These are phyloP conservation scores for Rhizophagus sp. DNA, from an alignment of 192 early-diverging fungal genomes.

Conservation along the genomic window DNA sequence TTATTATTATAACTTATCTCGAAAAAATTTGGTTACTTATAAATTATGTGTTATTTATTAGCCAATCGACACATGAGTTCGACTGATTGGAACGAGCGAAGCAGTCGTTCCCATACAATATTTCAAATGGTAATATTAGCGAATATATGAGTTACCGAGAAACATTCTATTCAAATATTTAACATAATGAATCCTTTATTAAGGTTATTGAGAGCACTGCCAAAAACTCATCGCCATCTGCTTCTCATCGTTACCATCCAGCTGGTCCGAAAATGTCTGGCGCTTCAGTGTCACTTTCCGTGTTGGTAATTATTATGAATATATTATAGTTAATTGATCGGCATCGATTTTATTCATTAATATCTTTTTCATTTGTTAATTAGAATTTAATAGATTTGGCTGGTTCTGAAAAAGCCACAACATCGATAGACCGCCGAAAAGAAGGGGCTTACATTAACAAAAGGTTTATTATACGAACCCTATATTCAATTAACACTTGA, in stretches of 20 bases:
- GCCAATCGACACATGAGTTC: slow-evolving; percentile 83
- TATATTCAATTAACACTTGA: not conserved
- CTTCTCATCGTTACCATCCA: slow-evolving; percentile 35
- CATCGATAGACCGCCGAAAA: slow-evolving; percentile 84
- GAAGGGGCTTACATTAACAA: slow-evolving; percentile 98
- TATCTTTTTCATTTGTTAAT: slow-evolving; percentile 2
- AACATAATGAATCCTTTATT: not conserved
- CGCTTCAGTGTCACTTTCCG: slow-evolving; percentile 4
- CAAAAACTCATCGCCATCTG: slow-evolving; percentile 32
- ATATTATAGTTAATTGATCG: not conserved
- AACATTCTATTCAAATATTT: not conserved
- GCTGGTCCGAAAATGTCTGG: slow-evolving; percentile 26
- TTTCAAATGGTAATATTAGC: slow-evolving; percentile 77
- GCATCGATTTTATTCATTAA: not conserved
- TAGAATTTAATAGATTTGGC: slow-evolving; percentile 95
- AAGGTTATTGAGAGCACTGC: slow-evolving; percentile 72
- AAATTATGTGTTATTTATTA: slow-evolving; percentile 1
- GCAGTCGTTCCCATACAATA: slow-evolving; percentile 93
- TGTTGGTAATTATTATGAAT: slow-evolving; percentile 3
- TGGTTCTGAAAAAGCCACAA: slow-evolving; percentile 90
- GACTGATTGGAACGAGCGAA: slow-evolving; percentile 92
- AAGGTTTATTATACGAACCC: slow-evolving; percentile 21
- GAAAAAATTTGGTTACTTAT: not conserved
- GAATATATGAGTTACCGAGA: slow-evolving; percentile 5
- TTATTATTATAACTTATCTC: not conserved